Evolutionary conservation across 2,329 filamentous ascomycete species (phyloP).

Genomic region (Arthroderma sp.): DNA sequence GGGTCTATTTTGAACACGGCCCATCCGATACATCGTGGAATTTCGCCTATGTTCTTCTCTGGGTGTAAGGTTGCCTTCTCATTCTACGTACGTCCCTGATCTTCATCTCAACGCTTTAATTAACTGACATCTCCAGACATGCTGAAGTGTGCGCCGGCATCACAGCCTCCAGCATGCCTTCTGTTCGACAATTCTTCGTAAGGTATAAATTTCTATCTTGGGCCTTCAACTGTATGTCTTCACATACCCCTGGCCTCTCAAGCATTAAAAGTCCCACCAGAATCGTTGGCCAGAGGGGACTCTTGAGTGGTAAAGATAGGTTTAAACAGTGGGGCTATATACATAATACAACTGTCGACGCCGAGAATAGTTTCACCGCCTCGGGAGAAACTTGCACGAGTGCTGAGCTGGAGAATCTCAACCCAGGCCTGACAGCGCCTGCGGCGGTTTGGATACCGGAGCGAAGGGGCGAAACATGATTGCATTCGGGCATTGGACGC

Average conservation of each 20-base stretch:
- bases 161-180: conserved; percentile 2
- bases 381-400: neutral
- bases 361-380: neutral
- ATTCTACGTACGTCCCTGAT: too few species aligned
- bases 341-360: neutral
- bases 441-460: neutral
- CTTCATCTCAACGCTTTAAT: neutral
- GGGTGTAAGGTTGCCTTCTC: neutral
- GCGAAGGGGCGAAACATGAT: too few species aligned
- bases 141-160: conserved; percentile 2
- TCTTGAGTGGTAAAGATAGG: neutral
- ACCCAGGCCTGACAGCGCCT: neutral
- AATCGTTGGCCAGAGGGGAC: neutral
- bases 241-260: neutral
- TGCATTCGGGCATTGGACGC: too few species aligned
- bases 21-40: conserved; percentile 2
- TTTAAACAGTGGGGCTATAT: neutral
- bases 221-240: neutral
- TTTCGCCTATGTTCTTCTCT: conserved; percentile 1
- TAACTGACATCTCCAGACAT: neutral
- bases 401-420: neutral
- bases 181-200: conserved; percentile 1
- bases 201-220: neutral
- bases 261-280: neutral
- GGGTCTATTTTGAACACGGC: neutral